phyloP scores from a whole-genome alignment of 441 rosid genomes.

The Daphne laureola region DNA sequence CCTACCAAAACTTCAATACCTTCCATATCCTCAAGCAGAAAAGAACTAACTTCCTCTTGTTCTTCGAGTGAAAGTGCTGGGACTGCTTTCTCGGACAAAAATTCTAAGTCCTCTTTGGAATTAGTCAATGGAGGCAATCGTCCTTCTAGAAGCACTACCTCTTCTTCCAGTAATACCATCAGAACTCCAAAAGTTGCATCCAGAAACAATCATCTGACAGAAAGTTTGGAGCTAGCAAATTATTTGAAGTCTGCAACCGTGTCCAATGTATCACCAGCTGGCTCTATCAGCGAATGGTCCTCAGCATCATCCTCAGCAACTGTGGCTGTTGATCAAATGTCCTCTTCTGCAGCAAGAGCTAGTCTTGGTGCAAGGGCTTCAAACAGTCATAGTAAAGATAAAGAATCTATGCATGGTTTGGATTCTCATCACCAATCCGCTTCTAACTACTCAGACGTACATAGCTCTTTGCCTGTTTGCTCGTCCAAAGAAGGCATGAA shows the following conservation, averaged over 20 bases:
- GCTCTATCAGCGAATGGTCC: slow-evolving; percentile 81
- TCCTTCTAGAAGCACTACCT: slow-evolving; percentile 22
- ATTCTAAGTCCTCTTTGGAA: slow-evolving; percentile 30
- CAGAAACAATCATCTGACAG: slow-evolving; percentile 32
- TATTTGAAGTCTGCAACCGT: slow-evolving; percentile 36
- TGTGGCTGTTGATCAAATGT: slow-evolving; percentile 43
- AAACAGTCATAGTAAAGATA: slow-evolving; percentile 16
- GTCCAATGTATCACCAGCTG: slow-evolving; percentile 53
- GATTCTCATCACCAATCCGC: slow-evolving; percentile 24
- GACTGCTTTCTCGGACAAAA: slow-evolving; percentile 45
- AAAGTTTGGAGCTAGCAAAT: slow-evolving; percentile 31
- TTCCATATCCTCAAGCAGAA: slow-evolving; percentile 44
- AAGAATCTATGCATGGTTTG: slow-evolving; percentile 23
- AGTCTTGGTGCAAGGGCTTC: slow-evolving; percentile 34
- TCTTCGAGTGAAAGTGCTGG: slow-evolving; percentile 60
- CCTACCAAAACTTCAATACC: slow-evolving; percentile 36
- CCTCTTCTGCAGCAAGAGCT: slow-evolving; percentile 34
- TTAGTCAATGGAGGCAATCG: slow-evolving; percentile 29
- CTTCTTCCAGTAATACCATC: slow-evolving; percentile 27
- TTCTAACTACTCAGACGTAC: slow-evolving; percentile 25
- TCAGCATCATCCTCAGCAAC: slow-evolving; percentile 45
- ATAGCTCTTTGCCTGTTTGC: slow-evolving; percentile 24
- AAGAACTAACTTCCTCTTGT: slow-evolving; percentile 48
- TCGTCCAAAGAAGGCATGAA: slow-evolving; percentile 20
- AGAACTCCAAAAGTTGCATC: slow-evolving; percentile 26